Percentiles rank a stretch among this genome's conserved stretches.
Evolutionary conservation across 306 rosid genomes (phyloP).

Genomic region (Begonia peltatifolia): DNA sequence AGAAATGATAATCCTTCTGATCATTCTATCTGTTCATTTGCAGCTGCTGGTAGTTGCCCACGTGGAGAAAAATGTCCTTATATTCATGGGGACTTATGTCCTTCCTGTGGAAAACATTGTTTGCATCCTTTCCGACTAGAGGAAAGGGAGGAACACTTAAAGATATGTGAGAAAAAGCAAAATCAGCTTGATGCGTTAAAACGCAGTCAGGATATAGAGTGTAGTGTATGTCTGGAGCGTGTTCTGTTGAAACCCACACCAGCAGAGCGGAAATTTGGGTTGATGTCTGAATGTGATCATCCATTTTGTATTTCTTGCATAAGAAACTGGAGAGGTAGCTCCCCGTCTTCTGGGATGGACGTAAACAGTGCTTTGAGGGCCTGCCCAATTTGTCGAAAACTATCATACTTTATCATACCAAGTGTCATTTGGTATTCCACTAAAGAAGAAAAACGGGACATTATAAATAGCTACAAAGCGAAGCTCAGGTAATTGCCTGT

Average conservation of each 20-base stretch:
- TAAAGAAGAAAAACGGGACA: slow-evolving; percentile 74
- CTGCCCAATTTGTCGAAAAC: slow-evolving; percentile 91
- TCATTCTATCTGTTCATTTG: slow-evolving; percentile 75
- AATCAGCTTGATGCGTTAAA: slow-evolving; percentile 75
- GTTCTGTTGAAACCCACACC: slow-evolving; percentile 69
- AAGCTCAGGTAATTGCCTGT: slow-evolving; percentile 61
- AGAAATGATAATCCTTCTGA: slow-evolving; percentile 39
- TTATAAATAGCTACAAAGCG: slow-evolving; percentile 74
- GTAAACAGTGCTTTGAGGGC: slow-evolving; percentile 79
- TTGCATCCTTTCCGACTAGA: slow-evolving; percentile 74
- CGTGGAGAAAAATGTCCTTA: slow-evolving; percentile 80
- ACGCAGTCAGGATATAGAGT: slow-evolving; percentile 88
- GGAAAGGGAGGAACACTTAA: slow-evolving; percentile 81
- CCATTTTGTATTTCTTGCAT: slow-evolving; percentile 94
- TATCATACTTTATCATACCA: slow-evolving; percentile 89
- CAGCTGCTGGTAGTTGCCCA: slow-evolving; percentile 92
- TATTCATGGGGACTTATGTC: slow-evolving; percentile 80
- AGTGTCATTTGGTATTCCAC: slow-evolving; percentile 91
- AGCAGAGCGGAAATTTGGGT: slow-evolving; percentile 86
- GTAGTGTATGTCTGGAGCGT: slow-evolving; percentile 92
- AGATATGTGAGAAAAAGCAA: slow-evolving; percentile 56
- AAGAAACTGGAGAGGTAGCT: slow-evolving; percentile 94
- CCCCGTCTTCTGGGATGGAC: slow-evolving; percentile 82
- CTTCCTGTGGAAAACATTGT: slow-evolving; percentile 76
- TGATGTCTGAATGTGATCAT: slow-evolving; percentile 92